A percentile compares a stretch with the other conserved stretches of the same genome.
These are phyloP conservation scores for Diversispora epigaea DNA, from an alignment of 192 early-diverging fungal species.

Conservation along the genomic window DNA sequence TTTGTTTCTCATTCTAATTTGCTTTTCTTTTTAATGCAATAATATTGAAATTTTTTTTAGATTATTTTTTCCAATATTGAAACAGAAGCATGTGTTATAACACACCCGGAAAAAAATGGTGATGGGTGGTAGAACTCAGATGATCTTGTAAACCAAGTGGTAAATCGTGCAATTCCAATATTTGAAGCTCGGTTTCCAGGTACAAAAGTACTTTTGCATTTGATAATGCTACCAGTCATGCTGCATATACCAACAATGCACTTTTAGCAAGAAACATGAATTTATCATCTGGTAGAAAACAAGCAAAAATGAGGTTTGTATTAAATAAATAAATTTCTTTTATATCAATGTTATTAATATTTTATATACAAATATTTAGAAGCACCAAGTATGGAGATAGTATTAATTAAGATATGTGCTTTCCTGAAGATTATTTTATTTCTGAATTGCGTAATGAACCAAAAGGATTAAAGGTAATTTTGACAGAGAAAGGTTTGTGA, in stretches of 20 bases:
- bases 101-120: too few species aligned
- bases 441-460: neutral
- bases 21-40: neutral
- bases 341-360: neutral
- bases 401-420: neutral
- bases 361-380: slow-evolving; percentile 1
- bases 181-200: slow-evolving; percentile 22
- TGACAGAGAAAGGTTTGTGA: slow-evolving; percentile 16
- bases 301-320: slow-evolving; percentile 18
- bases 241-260: slow-evolving; percentile 24
- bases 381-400: neutral
- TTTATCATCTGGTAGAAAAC: slow-evolving; percentile 12
- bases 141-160: slow-evolving; percentile 24
- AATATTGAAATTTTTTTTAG: neutral
- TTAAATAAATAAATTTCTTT: neutral
- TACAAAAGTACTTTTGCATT: slow-evolving; percentile 18
- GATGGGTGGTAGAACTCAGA: slow-evolving; percentile 22
- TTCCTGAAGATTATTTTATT: neutral
- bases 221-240: slow-evolving; percentile 10
- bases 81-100: too few species aligned
- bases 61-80: too few species aligned
- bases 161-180: slow-evolving; percentile 17
- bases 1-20: neutral
- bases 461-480: neutral
- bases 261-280: slow-evolving; percentile 30